A percentile compares a stretch with the other conserved stretches of the same genome.
Conservation (phyloP, 2,329 filamentous ascomycete species). For the Pseudomassariella vexata region DNA sequence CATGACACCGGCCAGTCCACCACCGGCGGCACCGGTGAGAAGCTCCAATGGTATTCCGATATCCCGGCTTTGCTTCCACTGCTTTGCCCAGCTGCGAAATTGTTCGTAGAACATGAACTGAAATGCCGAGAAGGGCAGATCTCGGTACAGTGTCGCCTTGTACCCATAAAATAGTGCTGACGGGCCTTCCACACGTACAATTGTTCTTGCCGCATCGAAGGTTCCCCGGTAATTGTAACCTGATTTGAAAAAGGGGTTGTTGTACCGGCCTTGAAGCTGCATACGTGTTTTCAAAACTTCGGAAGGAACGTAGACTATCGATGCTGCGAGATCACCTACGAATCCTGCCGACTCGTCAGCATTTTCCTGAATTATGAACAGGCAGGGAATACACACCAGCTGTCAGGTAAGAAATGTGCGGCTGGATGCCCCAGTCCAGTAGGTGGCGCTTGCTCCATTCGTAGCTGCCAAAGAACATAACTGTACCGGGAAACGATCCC, state of each 20-base stretch:
- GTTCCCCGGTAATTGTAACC: conserved; percentile 95
- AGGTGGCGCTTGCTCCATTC: conserved; percentile 89
- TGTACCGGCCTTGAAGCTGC: conserved; percentile 89
- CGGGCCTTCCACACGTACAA: conserved; percentile 75
- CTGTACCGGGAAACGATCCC: conserved; percentile 88
- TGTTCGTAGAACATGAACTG: conserved; percentile 99
- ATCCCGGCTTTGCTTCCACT: conserved; percentile 72
- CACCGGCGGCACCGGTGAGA: conserved; percentile 80
- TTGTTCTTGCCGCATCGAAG: conserved; percentile 77
- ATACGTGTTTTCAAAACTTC: conserved; percentile 97
- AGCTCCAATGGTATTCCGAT: conserved; percentile 85
- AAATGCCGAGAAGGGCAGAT: conserved; percentile 90
- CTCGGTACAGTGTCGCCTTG: conserved; percentile 89
- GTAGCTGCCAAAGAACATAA: conserved; percentile 94
- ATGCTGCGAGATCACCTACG: conserved; percentile 85
- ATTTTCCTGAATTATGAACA: conserved; percentile 1
- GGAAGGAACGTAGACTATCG: conserved; percentile 89
- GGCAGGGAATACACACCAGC: conserved; percentile 53
- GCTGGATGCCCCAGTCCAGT: conserved; percentile 76
- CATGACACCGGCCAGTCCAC: conserved; percentile 86
- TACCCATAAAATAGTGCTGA: conserved; percentile 92
- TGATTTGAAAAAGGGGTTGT: conserved; percentile 88
- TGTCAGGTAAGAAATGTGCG: conserved; percentile 78
- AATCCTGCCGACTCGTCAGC: conserved; percentile 56
- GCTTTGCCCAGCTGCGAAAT: conserved; percentile 74